A percentile compares a stretch with the other conserved stretches of the same genome.
phyloP scores from a whole-genome alignment of 768 basidiomycete species.

The Hericium coralloides region DNA sequence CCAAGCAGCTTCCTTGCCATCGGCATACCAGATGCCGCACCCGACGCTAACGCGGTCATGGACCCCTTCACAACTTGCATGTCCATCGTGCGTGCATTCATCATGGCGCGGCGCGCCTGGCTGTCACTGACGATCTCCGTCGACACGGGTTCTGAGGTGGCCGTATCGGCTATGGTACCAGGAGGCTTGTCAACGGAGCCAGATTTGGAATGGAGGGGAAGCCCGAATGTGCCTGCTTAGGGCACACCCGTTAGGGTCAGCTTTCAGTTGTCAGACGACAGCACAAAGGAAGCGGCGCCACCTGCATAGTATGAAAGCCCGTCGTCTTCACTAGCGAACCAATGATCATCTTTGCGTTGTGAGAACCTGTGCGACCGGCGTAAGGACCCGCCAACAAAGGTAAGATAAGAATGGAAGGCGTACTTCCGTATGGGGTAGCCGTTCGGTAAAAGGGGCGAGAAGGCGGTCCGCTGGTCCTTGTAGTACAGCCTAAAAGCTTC shows the following conservation, averaged over 20 bases:
- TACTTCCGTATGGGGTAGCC: slow-evolving; percentile 58
- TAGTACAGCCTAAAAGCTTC: slow-evolving; percentile 39
- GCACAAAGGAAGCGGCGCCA: background rate
- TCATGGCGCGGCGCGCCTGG: background rate
- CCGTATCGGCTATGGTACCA: background rate
- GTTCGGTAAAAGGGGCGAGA: slow-evolving; percentile 47
- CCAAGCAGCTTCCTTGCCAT: background rate
- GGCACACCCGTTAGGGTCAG: background rate
- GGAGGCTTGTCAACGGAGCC: background rate
- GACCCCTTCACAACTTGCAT: background rate
- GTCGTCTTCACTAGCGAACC: slow-evolving; percentile 45
- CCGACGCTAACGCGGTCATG: background rate
- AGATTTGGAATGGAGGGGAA: background rate
- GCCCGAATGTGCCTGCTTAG: background rate
- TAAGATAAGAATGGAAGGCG: slow-evolving; percentile 14
- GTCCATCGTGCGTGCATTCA: background rate
- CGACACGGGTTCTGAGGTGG: background rate
- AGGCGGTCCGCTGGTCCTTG: slow-evolving; percentile 35
- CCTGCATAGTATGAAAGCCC: background rate
- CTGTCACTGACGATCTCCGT: background rate
- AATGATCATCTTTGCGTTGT: slow-evolving; percentile 47
- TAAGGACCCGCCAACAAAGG: background rate
- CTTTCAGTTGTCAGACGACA: background rate
- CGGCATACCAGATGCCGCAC: background rate
- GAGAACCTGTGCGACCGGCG: slow-evolving; percentile 36